Evolutionary conservation across 345 rosid genomes (phyloP).

Genomic region (Balakata baccata): DNA sequence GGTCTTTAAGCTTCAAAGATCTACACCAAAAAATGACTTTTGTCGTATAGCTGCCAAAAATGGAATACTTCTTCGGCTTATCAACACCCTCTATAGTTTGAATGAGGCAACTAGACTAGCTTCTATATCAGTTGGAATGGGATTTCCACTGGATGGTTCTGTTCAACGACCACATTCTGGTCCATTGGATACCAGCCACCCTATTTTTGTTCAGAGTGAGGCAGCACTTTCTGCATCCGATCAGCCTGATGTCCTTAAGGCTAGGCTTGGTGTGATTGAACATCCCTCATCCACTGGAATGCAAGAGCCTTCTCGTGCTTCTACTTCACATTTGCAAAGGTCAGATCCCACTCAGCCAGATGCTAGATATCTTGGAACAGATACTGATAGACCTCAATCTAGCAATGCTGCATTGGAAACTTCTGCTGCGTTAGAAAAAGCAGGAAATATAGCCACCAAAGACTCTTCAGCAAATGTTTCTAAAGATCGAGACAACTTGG

Average conservation of each 20-base stretch:
- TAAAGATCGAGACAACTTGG: slow-evolving; percentile 43
- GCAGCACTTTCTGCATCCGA: slow-evolving; percentile 42
- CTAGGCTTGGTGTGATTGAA: slow-evolving; percentile 56
- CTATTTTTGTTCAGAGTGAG: slow-evolving; percentile 61
- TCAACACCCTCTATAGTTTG: slow-evolving; percentile 92
- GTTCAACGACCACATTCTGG: slow-evolving; percentile 69
- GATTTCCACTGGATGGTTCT: slow-evolving; percentile 54
- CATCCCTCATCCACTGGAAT: slow-evolving; percentile 32
- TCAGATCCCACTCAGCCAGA: slow-evolving; percentile 58
- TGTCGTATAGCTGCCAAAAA: slow-evolving; percentile 94
- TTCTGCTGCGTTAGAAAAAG: slow-evolving; percentile 37
- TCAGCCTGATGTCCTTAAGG: slow-evolving; percentile 58
- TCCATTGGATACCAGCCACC: slow-evolving; percentile 63
- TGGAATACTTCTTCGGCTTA: slow-evolving; percentile 78
- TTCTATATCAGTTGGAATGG: slow-evolving; percentile 59
- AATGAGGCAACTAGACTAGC: slow-evolving; percentile 91
- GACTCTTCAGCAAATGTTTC: slow-evolving; percentile 30
- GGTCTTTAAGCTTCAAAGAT: slow-evolving; percentile 91
- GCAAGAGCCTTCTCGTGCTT: slow-evolving; percentile 68
- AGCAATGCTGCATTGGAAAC: slow-evolving; percentile 55
- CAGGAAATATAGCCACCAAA: slow-evolving; percentile 26
- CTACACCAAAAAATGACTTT: slow-evolving; percentile 90
- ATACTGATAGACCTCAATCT: slow-evolving; percentile 59
- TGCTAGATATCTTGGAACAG: slow-evolving; percentile 38
- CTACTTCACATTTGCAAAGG: slow-evolving; percentile 69